Evolutionary conservation across 306 rosid species (phyloP), one percentile per base, ranked within the genome.

Genomic region (Datisca glomerata): DNA sequence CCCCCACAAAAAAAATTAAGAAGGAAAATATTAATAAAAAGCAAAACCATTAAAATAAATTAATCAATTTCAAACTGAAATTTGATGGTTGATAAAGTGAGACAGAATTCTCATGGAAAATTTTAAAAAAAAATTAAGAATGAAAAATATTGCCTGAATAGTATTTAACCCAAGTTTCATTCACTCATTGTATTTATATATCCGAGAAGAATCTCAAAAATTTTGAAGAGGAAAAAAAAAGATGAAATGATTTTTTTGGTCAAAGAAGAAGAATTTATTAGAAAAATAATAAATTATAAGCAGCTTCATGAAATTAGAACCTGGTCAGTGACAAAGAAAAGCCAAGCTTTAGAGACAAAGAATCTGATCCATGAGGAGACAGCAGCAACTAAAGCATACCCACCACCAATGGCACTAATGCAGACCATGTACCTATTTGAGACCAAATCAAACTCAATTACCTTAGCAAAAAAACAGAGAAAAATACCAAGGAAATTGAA

Each of bases 271-370:
- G 6, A 9, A 27, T 12, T 5, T 2, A 9, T 28, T 15, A 27
- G 7, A 20, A 14, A 10, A 19, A 15, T 18, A 45, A 24, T 9
- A 33, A 12, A 49, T 19, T 22, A 15, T 21, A 17, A 18, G 10
- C 32, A 7, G 15, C 38, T 1, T 11, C 10, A 21, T 9, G 19
- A 22, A 17, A 50, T 34, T 19, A 60, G 5, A 46, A 89, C 97
- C 95, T 89, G 93, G 60, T 89, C 97, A 46, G 93, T 67, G 56
- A 83, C 43, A 41, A 79, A 83, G 73, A 83, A 83, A 42, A 89
- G 29, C 95, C 94, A 89, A 52, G 89, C 61, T 70, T 74, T 89
- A 28, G 70, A 41, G 0, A 56, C 68, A 1, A 63, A 28, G 59
- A 33, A 59, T 46, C 50, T 70, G 39, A 74, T 3, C 89, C 94